Evolutionary conservation across 1,284 basidiomycete genomes (phyloP), one percentile per base, ranked within the genome.

Genomic region (Puccinia polysora): DNA sequence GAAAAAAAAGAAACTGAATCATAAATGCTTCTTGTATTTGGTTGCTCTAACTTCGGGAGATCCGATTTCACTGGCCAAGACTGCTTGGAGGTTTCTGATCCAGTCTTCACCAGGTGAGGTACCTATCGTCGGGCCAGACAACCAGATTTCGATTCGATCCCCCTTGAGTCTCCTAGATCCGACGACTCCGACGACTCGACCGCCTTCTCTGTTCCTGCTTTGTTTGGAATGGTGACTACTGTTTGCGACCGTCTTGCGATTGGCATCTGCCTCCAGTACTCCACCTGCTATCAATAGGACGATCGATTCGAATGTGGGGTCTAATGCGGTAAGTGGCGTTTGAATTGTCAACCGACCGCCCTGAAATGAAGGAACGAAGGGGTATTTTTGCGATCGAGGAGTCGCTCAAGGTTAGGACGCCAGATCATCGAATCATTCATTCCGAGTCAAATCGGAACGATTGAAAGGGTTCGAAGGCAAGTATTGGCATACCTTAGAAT

Each of bases 91-190:
- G 23, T 62, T 50, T 18, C 49, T 40, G 23, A 70, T 70, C 67
- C 67, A 70, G 28, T 59, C 45, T 20, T 70, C 67, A 34, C 28
- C 5, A 6, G 67, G 67, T 14, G 43, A 34, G 18, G 38, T 14
- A 32, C 56, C 56, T 25, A 59, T 47, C 15, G 38, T 10, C 2
- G 43, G 40, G 1, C 67, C 67, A 23, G 67, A 43, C 4, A 70
- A 47, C 67, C 67, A 70, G 30, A 70, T 70, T 47, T 70, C 67
- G 47, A 70, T 70, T 4, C 67, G 55, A 58, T 70, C 67, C 4
- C 45, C 47, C 12, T 36, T 60, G 10, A 20, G 5, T 52, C 67
- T 58, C 45, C 67, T 47, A 1, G 56, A 60, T 2, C 67, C 67
- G 8, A 70, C 67, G 1, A 70, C 56, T 6, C 67, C 67, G 15